Evolutionary conservation across 441 rosid genomes (phyloP).

Genomic region (Omphalea diandra): DNA sequence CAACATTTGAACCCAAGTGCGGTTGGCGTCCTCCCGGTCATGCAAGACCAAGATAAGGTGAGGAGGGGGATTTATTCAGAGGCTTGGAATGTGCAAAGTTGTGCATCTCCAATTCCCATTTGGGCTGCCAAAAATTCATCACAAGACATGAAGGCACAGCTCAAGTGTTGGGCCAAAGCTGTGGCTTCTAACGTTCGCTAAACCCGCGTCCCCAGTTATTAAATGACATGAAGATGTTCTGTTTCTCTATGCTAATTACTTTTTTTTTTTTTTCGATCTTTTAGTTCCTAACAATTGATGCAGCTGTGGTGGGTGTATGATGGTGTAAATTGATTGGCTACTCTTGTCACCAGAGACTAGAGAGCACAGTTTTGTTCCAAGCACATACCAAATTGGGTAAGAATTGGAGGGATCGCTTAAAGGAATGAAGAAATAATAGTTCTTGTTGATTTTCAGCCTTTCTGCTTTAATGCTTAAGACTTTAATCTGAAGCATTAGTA

Average conservation of each 20-base stretch:
- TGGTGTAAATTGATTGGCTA: not conserved
- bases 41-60: conserved; percentile 18
- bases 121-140: conserved; percentile 47
- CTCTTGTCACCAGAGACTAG: not conserved
- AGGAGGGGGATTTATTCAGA: conserved; percentile 34
- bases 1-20: conserved; percentile 30
- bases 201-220: not conserved
- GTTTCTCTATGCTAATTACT: not conserved
- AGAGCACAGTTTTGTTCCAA: not conserved
- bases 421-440: not conserved
- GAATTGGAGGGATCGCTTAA: not conserved
- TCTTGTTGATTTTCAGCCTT: not conserved
- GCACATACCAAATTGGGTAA: not conserved
- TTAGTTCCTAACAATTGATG: not conserved
- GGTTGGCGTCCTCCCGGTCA: conserved; percentile 35
- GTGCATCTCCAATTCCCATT: conserved; percentile 44
- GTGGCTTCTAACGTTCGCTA: conserved; percentile 74
- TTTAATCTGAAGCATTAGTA: no score
- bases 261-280: not conserved
- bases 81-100: conserved; percentile 44
- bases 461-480: not conserved
- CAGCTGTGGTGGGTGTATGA: not conserved
- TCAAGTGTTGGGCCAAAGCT: conserved; percentile 84
- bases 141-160: conserved; percentile 62
- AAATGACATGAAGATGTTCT: not conserved